Conservation (phyloP, 345 rosid species). For the Moringa oleifera region DNA sequence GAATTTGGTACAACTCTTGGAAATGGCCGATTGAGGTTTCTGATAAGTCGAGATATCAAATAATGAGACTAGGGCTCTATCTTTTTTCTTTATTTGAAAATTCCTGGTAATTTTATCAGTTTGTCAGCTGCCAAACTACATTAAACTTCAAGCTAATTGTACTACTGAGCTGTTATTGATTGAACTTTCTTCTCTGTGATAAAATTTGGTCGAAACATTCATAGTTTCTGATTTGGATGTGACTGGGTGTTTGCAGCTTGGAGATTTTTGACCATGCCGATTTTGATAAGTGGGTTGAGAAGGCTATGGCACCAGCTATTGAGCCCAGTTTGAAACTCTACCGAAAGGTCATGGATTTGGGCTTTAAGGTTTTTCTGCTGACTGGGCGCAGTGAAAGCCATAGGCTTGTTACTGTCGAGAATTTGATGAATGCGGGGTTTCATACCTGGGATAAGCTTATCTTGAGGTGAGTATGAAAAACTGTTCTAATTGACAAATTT, state of each 20-base stretch:
- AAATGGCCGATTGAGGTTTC: neutral
- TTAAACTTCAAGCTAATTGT: too few species aligned
- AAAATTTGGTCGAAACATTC: conserved; percentile 2
- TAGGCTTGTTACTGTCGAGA: conserved; percentile 54
- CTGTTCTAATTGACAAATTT: neutral
- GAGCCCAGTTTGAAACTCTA: conserved; percentile 74
- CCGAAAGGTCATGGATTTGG: conserved; percentile 51
- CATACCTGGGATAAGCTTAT: conserved; percentile 82
- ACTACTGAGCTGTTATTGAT: neutral
- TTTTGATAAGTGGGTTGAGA: conserved; percentile 87
- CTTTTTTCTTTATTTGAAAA: too few species aligned
- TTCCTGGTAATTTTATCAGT: neutral
- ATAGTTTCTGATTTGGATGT: conserved; percentile 14
- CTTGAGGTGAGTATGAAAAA: conserved; percentile 49
- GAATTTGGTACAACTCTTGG: neutral
- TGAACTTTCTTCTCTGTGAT: neutral
- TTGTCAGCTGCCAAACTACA: too few species aligned
- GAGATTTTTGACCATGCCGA: conserved; percentile 57
- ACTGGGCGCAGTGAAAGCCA: conserved; percentile 75
- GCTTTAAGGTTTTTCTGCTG: conserved; percentile 74
- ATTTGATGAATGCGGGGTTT: conserved; percentile 65
- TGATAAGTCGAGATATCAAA: neutral
- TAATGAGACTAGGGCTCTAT: neutral
- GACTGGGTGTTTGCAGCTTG: conserved; percentile 38
- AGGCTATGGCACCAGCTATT: conserved; percentile 60